phyloP scores from a whole-genome alignment of 2,329 filamentous ascomycete species.

The Pseudovirgaria hyperparasitica region DNA sequence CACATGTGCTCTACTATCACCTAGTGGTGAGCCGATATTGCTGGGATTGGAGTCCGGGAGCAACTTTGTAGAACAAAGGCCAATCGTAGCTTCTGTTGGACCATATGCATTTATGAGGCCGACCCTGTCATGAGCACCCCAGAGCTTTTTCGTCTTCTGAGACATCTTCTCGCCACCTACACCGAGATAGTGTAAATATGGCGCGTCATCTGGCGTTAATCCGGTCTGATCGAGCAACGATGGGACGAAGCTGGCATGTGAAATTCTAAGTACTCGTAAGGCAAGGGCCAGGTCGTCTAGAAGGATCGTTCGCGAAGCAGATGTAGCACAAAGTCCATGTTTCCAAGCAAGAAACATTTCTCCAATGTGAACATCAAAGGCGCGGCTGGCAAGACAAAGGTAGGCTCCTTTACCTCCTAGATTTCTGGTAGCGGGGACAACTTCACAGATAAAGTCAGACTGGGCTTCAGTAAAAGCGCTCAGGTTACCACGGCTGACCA shows the following conservation, averaged over 20 bases:
- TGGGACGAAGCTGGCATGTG: conserved; percentile 19
- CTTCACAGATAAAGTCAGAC: conserved; percentile 13
- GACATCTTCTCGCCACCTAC: conserved; percentile 26
- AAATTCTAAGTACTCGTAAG: conserved; percentile 15
- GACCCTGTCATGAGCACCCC: conserved; percentile 12
- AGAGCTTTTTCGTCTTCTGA: conserved; percentile 18
- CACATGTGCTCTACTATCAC: conserved; percentile 66
- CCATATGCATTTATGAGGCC: conserved; percentile 79
- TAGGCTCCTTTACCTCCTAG: conserved; percentile 18
- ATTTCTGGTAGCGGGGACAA: conserved; percentile 11
- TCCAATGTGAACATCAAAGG: conserved; percentile 15
- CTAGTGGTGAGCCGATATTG: conserved; percentile 63
- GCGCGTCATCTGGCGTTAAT: conserved; percentile 11
- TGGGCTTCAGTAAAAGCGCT: conserved; percentile 16
- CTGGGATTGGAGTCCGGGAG: conserved; percentile 61
- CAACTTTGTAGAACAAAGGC: conserved; percentile 77
- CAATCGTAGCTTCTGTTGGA: conserved; percentile 86
- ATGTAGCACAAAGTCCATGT: conserved; percentile 8
- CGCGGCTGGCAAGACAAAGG: conserved; percentile 20
- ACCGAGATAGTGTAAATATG: conserved; percentile 15
- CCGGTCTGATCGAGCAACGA: conserved; percentile 14
- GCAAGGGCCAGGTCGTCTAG: conserved; percentile 14
- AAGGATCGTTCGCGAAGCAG: conserved; percentile 14
- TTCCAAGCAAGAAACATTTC: conserved; percentile 4
- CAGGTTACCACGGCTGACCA: conserved; percentile 4